Base-by-base conservation (phyloP, 169 alveolate genomes). In the Plasmodium gonderi region DNA sequence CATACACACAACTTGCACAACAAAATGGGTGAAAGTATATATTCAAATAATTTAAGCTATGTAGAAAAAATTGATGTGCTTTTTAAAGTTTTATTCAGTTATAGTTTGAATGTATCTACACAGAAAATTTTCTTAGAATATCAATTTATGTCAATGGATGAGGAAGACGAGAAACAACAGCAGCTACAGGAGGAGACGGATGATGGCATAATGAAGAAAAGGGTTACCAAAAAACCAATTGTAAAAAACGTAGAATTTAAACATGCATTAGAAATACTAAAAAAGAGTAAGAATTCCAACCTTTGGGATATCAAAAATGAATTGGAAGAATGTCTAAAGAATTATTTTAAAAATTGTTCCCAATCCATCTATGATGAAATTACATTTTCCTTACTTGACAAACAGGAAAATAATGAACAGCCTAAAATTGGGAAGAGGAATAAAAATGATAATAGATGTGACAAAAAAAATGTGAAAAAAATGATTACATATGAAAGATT, bases 61-160 rank as follows among this genome's bases (percentile, higher is more conserved):
- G 79, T 49, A 36, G 92, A 69, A 38, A 69, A 51, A 72, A 83
- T 83, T n/a, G 76, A 69, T 51, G 40, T 83, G 54, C 14, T 83
- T 33, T 83, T 69, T 72, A 83, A 83, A 69, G 17, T 74, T 17
- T 49, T 83, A 7, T 83, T 69, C 42, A 76, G 77, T 26, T 80
- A 83, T 33, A 83, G 92, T 69, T 72, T 83, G 64, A 45, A 83
- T 69, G 38, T 83, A 11, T 69, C 77, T 23, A 20, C 83, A 1
- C 77, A 20, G 20, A 83, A 83, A 23, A 20, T 83, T n/a, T 83
- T 83, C 40, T 20, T 83, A 11, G 31, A 68, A 20, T 83, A 83
- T 45, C 40, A 33, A 14, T 83, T 83, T 76, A 6, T 14, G n/a
- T 17, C 42, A 80, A 8, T 2, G 11, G 60, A 60, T 20, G 79